A percentile compares a stretch with the other conserved stretches of the same genome.
Conservation (phyloP, 2,329 filamentous ascomycete genomes). For the Aspergillus hiratsukae region DNA sequence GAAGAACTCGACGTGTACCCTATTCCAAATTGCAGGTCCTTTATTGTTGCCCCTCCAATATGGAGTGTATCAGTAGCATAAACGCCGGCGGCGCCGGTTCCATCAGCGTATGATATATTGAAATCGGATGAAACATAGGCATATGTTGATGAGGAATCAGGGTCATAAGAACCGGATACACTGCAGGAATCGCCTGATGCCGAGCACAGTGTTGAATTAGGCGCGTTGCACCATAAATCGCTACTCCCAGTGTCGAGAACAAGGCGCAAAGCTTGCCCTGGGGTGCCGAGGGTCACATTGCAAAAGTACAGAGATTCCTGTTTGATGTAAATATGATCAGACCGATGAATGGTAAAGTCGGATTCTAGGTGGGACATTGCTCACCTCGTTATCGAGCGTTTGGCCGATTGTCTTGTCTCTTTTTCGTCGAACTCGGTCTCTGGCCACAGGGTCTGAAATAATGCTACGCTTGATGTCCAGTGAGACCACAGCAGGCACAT, state of each 20-base stretch:
- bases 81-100: slow-evolving; percentile 70
- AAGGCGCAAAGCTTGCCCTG: slow-evolving; percentile 50
- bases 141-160: slow-evolving; percentile 68
- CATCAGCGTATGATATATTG: slow-evolving; percentile 85
- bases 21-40: slow-evolving; percentile 56
- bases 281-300: slow-evolving; percentile 56
- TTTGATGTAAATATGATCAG: neutral
- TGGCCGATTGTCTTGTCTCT: slow-evolving; percentile 39
- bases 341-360: neutral
- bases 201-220: slow-evolving; percentile 47
- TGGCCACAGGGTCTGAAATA: slow-evolving; percentile 42
- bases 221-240: slow-evolving; percentile 58
- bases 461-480: slow-evolving; percentile 49
- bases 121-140: slow-evolving; percentile 68
- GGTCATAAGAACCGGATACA: slow-evolving; percentile 48
- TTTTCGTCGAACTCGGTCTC: slow-evolving; percentile 45
- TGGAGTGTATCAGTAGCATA: slow-evolving; percentile 71
- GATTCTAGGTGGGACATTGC: slow-evolving; percentile 1
- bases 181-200: slow-evolving; percentile 38
- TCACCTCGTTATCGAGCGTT: slow-evolving; percentile 52
- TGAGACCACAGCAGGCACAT: slow-evolving; percentile 44
- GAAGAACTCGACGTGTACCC: slow-evolving; percentile 52
- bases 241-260: slow-evolving; percentile 61
- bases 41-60: slow-evolving; percentile 48
- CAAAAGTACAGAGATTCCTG: slow-evolving; percentile 55